Conservation (phyloP, 805 yeast species). For the Yamadazyma scolyti region DNA sequence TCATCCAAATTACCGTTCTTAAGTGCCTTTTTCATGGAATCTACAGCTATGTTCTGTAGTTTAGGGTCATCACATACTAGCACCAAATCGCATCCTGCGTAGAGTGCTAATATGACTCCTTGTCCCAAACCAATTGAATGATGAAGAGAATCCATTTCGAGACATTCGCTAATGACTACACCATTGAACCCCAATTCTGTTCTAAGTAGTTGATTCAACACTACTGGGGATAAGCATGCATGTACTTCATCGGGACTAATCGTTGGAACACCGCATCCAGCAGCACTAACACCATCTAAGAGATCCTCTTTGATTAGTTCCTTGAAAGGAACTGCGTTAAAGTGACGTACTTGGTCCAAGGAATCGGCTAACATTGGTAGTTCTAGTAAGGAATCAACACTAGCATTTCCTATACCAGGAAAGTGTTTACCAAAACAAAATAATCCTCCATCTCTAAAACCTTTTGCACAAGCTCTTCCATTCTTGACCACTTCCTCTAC, state of each 20-base stretch:
- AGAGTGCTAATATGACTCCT: conserved; percentile 58
- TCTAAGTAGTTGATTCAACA: conserved; percentile 48
- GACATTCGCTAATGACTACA: conserved; percentile 55
- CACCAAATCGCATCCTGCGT: conserved; percentile 63
- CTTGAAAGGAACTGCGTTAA: conserved; percentile 50
- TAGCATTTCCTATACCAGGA: conserved; percentile 64
- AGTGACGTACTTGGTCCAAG: conserved; percentile 47
- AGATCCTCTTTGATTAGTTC: conserved; percentile 40
- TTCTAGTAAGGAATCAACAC: conserved; percentile 54
- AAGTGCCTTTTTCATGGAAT: conserved; percentile 35
- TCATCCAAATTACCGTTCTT: conserved; percentile 42
- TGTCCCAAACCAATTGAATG: conserved; percentile 66
- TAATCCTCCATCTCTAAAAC: conserved; percentile 52
- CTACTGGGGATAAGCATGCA: conserved; percentile 56
- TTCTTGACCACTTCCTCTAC: conserved; percentile 54
- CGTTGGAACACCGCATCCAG: conserved; percentile 64
- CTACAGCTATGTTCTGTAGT: conserved; percentile 55
- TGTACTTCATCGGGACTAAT: conserved; percentile 58
- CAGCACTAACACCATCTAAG: conserved; percentile 55
- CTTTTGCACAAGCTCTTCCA: conserved; percentile 51
- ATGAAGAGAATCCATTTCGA: conserved; percentile 60
- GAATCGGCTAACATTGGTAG: conserved; percentile 58
- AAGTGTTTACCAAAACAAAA: conserved; percentile 59
- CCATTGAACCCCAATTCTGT: conserved; percentile 52
- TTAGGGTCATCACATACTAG: conserved; percentile 56